Percentiles rank a stretch among this genome's conserved stretches.
Evolutionary conservation across 2,329 filamentous ascomycete genomes (phyloP).

Genomic region (Penicillium thymicola): DNA sequence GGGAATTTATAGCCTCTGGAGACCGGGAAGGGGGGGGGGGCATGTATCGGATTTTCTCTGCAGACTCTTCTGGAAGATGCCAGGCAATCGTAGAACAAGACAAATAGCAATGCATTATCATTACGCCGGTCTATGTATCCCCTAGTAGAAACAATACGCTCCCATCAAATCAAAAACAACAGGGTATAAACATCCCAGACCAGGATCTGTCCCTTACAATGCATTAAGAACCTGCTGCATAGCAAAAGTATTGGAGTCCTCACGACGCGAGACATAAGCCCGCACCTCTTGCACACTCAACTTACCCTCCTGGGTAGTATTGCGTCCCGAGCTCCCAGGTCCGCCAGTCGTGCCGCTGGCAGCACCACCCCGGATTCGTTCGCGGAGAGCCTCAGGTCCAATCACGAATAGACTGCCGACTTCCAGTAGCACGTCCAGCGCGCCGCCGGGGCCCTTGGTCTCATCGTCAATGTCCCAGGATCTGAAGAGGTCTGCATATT

Average conservation of each 20-base stretch:
- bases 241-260: constrained; percentile 75
- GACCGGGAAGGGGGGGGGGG: too few species aligned
- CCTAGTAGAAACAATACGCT: background rate
- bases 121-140: constrained; percentile 1
- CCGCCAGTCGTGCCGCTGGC: constrained; percentile 42
- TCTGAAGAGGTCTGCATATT: constrained; percentile 82
- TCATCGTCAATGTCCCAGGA: constrained; percentile 74
- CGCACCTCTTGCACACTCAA: constrained; percentile 56
- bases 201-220: constrained; percentile 41
- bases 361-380: constrained; percentile 63
- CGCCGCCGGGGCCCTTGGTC: constrained; percentile 46
- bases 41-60: background rate
- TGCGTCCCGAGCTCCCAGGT: constrained; percentile 43
- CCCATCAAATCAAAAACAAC: background rate
- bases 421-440: constrained; percentile 83
- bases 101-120: background rate
- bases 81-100: background rate
- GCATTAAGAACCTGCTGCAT: constrained; percentile 78
- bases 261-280: constrained; percentile 78
- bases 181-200: constrained; percentile 2
- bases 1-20: background rate
- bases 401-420: constrained; percentile 96
- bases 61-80: background rate
- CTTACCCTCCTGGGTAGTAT: constrained; percentile 50
- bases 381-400: constrained; percentile 71